These are phyloP conservation scores for Zasmidium angulare DNA, from an alignment of 2,329 filamentous ascomycete genomes.

Conservation along the genomic window DNA sequence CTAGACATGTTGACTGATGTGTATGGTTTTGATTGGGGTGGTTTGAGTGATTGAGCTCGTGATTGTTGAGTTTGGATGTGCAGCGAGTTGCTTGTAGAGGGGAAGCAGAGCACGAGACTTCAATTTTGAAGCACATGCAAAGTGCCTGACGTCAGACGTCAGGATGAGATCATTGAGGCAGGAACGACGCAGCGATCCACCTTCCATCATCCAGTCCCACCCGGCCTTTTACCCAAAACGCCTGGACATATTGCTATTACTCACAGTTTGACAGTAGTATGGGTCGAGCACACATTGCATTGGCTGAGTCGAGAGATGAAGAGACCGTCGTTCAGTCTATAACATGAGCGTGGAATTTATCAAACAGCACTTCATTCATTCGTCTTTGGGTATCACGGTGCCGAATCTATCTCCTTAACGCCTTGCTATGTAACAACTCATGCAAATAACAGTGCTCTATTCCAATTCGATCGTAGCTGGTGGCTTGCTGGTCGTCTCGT, in stretches of 20 bases:
- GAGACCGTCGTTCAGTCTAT: background rate
- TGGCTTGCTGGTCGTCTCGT: conserved; percentile 68
- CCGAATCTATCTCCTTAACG: conserved; percentile 4
- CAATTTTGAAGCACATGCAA: no score
- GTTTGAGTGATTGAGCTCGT: background rate
- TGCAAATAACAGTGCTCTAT: conserved; percentile 41
- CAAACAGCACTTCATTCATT: background rate
- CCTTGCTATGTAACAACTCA: conserved; percentile 6
- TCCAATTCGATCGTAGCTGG: conserved; percentile 75
- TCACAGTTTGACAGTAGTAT: no score
- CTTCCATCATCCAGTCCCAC: no score
- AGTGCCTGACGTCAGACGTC: no score
- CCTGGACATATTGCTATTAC: no score
- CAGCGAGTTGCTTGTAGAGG: background rate
- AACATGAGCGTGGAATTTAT: background rate
- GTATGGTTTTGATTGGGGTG: background rate
- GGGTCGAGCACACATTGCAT: no score
- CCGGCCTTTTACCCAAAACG: no score
- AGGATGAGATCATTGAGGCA: no score
- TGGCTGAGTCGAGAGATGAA: background rate
- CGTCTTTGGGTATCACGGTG: conserved; percentile 7
- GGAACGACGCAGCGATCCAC: background rate
- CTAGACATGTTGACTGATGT: conserved; percentile 52
- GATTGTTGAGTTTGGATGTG: background rate
- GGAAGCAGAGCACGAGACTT: background rate